These are phyloP conservation scores for Protomyces inouyei DNA, from an alignment of 1,139 yeast genomes.

Conservation along the genomic window DNA sequence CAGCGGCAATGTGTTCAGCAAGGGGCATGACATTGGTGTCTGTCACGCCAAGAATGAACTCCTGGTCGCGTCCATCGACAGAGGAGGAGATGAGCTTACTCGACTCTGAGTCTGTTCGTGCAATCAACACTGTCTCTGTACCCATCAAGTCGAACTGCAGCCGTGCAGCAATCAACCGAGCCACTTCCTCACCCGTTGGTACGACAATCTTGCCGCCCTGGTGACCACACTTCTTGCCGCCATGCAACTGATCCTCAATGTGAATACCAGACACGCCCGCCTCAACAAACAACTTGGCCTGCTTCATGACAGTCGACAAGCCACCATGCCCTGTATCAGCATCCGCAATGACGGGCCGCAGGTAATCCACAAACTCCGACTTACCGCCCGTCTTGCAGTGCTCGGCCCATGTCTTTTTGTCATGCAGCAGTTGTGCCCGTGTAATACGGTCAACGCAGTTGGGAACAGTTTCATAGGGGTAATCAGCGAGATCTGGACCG, in stretches of 20 bases:
- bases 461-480: conserved; percentile 64
- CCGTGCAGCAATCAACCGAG: conserved; percentile 56
- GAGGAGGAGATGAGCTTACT: conserved; percentile 52
- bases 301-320: conserved; percentile 56
- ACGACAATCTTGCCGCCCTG: conserved; percentile 59
- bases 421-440: conserved; percentile 57
- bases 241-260: conserved; percentile 60
- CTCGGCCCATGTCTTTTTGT: conserved; percentile 47
- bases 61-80: conserved; percentile 56
- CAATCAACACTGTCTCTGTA: conserved; percentile 54
- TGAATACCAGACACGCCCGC: conserved; percentile 63
- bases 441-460: conserved; percentile 58
- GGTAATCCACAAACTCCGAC: conserved; percentile 44
- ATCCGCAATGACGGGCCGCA: conserved; percentile 62
- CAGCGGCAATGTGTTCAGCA: conserved; percentile 46
- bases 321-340: conserved; percentile 72
- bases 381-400: conserved; percentile 37
- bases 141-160: conserved; percentile 65
- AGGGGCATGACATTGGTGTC: conserved; percentile 45
- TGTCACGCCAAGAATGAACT: conserved; percentile 49
- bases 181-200: conserved; percentile 56
- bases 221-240: conserved; percentile 64
- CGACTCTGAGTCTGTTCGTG: conserved; percentile 59
- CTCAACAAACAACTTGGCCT: conserved; percentile 60
- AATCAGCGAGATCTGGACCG: conserved; percentile 59